A percentile compares a stretch with the other conserved stretches of the same genome.
Conservation (phyloP, 257 asterid species). For the Rubia yunnanensis region DNA sequence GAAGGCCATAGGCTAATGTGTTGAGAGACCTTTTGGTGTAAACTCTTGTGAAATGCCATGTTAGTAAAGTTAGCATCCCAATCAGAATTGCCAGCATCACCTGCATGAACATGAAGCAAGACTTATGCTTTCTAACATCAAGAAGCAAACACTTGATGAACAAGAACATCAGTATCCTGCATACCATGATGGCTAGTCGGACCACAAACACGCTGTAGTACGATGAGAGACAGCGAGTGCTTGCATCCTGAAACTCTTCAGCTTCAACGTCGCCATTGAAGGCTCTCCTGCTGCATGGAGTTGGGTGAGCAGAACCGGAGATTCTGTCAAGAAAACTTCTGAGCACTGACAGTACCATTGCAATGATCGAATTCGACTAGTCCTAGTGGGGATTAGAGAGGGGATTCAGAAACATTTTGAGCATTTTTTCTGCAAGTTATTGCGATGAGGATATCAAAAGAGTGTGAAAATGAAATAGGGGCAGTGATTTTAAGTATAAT, state of each 20-base stretch:
- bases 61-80: slow-evolving; percentile 69
- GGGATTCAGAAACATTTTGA: slow-evolving; percentile 5
- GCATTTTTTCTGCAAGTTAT: slow-evolving; percentile 7
- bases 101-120: slow-evolving; percentile 32
- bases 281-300: slow-evolving; percentile 28
- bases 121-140: not conserved
- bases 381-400: slow-evolving; percentile 16
- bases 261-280: slow-evolving; percentile 51
- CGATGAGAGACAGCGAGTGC: slow-evolving; percentile 51
- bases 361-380: slow-evolving; percentile 1
- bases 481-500: slow-evolving; percentile 1
- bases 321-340: slow-evolving; percentile 16
- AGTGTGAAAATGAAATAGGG: slow-evolving; percentile 1
- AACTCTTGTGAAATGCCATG: slow-evolving; percentile 91
- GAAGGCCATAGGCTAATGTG: slow-evolving; percentile 74
- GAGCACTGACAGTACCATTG: slow-evolving; percentile 23
- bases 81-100: slow-evolving; percentile 82
- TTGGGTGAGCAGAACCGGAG: slow-evolving; percentile 21
- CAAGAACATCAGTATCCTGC: not conserved
- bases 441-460: slow-evolving; percentile 2
- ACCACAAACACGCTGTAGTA: slow-evolving; percentile 76
- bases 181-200: slow-evolving; percentile 97
- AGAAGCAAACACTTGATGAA: not conserved
- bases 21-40: slow-evolving; percentile 66
- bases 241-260: slow-evolving; percentile 51